A percentile compares a stretch with the other conserved stretches of the same genome.
Evolutionary conservation across 1,139 yeast species (phyloP).

Genomic region (Saccharomyces hybrid): DNA sequence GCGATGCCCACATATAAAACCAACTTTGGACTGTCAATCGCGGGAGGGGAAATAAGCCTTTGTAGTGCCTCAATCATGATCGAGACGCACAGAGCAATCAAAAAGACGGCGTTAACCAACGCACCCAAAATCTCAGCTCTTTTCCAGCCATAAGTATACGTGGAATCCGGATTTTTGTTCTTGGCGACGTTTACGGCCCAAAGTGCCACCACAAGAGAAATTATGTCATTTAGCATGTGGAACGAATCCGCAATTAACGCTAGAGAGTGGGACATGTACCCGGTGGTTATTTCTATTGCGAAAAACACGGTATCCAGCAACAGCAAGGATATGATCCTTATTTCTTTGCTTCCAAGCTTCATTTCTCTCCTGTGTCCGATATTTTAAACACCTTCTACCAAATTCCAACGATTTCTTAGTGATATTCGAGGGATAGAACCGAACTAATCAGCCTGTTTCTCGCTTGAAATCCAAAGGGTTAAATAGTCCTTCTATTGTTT

Average conservation of each 20-base stretch:
- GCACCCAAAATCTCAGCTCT: slow-evolving; percentile 95
- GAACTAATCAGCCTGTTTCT: too few species aligned
- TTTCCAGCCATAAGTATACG: slow-evolving; percentile 93
- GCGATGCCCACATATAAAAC: slow-evolving; percentile 74
- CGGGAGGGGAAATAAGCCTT: slow-evolving; percentile 74
- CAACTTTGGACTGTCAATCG: slow-evolving; percentile 69
- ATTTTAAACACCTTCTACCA: background rate
- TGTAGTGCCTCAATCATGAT: slow-evolving; percentile 90
- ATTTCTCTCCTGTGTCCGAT: background rate
- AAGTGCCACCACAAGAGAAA: slow-evolving; percentile 79
- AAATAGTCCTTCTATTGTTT: background rate
- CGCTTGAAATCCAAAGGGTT: background rate
- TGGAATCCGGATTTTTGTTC: slow-evolving; percentile 73
- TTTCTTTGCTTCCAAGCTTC: slow-evolving; percentile 43
- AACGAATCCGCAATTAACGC: slow-evolving; percentile 94
- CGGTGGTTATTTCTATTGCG: slow-evolving; percentile 74
- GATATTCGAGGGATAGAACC: background rate
- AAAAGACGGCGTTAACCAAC: slow-evolving; percentile 85
- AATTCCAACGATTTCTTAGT: background rate
- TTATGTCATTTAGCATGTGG: slow-evolving; percentile 94
- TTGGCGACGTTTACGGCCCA: slow-evolving; percentile 95
- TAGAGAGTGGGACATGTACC: slow-evolving; percentile 83
- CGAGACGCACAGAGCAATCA: slow-evolving; percentile 85
- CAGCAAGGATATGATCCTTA: slow-evolving; percentile 65
- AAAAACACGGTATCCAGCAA: slow-evolving; percentile 76